Conservation (phyloP, 2,329 filamentous ascomycete genomes). For the Clonostachys solani region DNA sequence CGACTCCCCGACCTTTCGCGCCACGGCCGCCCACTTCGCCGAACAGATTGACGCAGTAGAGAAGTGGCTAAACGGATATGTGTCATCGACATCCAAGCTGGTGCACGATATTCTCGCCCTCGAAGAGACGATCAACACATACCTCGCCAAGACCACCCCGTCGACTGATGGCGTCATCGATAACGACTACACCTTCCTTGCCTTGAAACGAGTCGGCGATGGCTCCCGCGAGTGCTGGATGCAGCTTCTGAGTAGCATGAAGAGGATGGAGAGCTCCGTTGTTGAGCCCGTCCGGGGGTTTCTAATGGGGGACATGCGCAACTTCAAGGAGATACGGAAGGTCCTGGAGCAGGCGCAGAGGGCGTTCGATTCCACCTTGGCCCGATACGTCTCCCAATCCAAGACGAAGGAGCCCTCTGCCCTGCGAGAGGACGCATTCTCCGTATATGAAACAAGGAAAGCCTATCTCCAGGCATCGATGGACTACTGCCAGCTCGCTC, state of each 20-base stretch:
- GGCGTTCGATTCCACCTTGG: conserved; percentile 75
- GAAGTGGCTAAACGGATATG: conserved; percentile 75
- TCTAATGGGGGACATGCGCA: conserved; percentile 71
- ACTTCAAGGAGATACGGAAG: conserved; percentile 81
- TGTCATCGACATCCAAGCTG: conserved; percentile 48
- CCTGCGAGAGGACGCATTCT: conserved; percentile 90
- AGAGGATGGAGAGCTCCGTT: conserved; percentile 71
- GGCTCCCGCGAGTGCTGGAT: conserved; percentile 86
- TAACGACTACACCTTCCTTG: conserved; percentile 89
- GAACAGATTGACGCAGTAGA: conserved; percentile 92
- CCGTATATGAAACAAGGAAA: conserved; percentile 88
- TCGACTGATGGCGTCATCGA: conserved; percentile 81
- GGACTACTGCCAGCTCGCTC: conserved; percentile 87
- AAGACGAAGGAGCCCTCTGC: conserved; percentile 93
- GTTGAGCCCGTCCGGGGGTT: conserved; percentile 81
- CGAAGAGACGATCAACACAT: conserved; percentile 74
- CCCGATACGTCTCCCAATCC: conserved; percentile 77
- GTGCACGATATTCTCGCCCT: conserved; percentile 64
- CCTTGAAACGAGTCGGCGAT: conserved; percentile 80
- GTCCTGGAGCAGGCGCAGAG: conserved; percentile 77
- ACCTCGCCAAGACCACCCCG: conserved; percentile 72
- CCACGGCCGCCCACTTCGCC: conserved; percentile 77
- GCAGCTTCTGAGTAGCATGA: conserved; percentile 67
- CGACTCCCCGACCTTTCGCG: conserved; percentile 93
- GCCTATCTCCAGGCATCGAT: conserved; percentile 87